phyloP scores from a whole-genome alignment of 352 stramenopile genomes.

The Thalassiosira mediterranea region DNA sequence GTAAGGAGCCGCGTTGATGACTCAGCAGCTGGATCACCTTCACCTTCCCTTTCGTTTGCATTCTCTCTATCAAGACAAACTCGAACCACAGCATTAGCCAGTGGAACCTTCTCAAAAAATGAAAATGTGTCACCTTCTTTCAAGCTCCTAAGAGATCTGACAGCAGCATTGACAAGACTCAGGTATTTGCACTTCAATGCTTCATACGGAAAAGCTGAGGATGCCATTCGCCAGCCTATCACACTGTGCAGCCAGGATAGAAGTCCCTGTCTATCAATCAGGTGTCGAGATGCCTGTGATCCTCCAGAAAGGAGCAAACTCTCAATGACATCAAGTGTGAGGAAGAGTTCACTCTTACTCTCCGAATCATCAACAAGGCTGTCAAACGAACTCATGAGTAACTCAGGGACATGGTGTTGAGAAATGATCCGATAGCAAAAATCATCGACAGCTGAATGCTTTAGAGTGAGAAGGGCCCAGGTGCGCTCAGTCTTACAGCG shows the following conservation, averaged over 20 bases:
- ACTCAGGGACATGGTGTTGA: conserved; percentile 72
- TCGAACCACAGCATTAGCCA: conserved; percentile 39
- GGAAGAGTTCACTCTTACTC: conserved; percentile 36
- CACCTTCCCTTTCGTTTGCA: conserved; percentile 3
- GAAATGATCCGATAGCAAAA: conserved; percentile 68
- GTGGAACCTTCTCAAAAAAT: conserved; percentile 53
- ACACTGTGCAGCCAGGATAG: conserved; percentile 69
- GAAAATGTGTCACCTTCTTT: not conserved
- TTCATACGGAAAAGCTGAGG: conserved; percentile 35
- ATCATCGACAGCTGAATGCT: conserved; percentile 66
- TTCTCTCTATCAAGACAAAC: conserved; percentile 42
- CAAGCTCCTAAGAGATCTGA: conserved; percentile 26
- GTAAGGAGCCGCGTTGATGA: conserved; percentile 15
- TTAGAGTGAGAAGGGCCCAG: conserved; percentile 69
- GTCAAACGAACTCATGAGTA: conserved; percentile 73
- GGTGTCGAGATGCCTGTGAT: conserved; percentile 38
- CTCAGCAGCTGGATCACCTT: conserved; percentile 9
- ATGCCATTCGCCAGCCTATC: conserved; percentile 40
- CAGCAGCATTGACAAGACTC: conserved; percentile 40
- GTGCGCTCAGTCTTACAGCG: conserved; percentile 65
- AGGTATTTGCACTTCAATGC: conserved; percentile 51
- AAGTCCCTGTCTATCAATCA: conserved; percentile 64
- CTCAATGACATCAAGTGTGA: conserved; percentile 49
- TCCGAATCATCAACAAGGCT: conserved; percentile 32
- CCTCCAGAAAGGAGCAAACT: conserved; percentile 53